These are phyloP conservation scores for Erysimum cheiranthoides DNA, from an alignment of 345 rosid species.

Conservation along the genomic window DNA sequence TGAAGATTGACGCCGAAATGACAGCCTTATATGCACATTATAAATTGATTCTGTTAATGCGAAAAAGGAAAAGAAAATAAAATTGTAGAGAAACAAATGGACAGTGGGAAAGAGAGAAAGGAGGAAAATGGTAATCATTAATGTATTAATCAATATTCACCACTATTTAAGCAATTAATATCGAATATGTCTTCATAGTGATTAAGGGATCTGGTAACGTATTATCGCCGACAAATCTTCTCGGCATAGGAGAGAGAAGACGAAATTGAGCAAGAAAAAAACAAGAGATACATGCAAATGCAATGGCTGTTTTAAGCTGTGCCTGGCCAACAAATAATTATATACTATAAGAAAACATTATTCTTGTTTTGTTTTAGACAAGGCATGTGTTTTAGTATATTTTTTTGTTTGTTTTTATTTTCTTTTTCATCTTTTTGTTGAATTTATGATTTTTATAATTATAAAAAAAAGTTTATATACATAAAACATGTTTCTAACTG, in stretches of 20 bases:
- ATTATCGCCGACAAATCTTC: conserved; percentile 47
- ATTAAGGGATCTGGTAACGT: conserved; percentile 34
- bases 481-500: conserved; percentile 10
- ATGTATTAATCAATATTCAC: conserved; percentile 16
- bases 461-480: not conserved
- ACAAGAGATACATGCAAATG: not conserved
- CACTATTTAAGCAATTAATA: conserved; percentile 15
- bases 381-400: conserved; percentile 32
- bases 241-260: conserved; percentile 4
- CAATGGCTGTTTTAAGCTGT: conserved; percentile 40
- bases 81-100: not conserved
- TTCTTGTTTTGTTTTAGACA: conserved; percentile 39
- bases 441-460: not conserved
- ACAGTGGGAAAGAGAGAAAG: conserved; percentile 16
- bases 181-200: conserved; percentile 21
- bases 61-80: conserved; percentile 10
- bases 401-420: conserved; percentile 1
- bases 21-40: conserved; percentile 38
- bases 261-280: conserved; percentile 6
- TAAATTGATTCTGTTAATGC: conserved; percentile 27
- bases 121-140: conserved; percentile 17
- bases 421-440: not conserved
- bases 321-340: conserved; percentile 18
- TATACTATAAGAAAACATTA: not conserved
- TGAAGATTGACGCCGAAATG: conserved; percentile 45